Conservation (phyloP, 805 yeast genomes). For the Metschnikowia noctiluminum region DNA sequence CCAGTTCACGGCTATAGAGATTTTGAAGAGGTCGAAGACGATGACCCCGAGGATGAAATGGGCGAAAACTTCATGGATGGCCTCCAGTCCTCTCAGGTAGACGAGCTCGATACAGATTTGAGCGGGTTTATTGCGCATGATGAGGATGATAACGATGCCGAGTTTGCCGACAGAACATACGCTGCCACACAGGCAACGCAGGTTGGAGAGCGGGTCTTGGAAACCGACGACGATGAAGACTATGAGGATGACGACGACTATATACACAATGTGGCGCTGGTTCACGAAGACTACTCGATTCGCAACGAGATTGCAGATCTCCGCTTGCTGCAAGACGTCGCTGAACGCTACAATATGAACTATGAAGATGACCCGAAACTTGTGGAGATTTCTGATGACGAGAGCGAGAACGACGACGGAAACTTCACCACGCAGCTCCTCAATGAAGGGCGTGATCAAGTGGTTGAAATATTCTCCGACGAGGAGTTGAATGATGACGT, state of each 20-base stretch:
- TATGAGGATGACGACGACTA: not conserved
- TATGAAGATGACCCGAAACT: slow-evolving; percentile 13
- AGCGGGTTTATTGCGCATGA: slow-evolving; percentile 19
- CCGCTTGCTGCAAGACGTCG: slow-evolving; percentile 33
- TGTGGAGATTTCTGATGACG: slow-evolving; percentile 22
- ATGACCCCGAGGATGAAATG: slow-evolving; percentile 18
- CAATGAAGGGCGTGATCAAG: slow-evolving; percentile 39
- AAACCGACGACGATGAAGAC: slow-evolving; percentile 12
- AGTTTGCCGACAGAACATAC: slow-evolving; percentile 16
- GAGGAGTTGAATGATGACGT: slow-evolving; percentile 25
- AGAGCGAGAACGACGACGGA: slow-evolving; percentile 22
- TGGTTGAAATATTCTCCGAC: slow-evolving; percentile 38
- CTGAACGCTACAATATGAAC: slow-evolving; percentile 26
- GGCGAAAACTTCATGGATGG: slow-evolving; percentile 20
- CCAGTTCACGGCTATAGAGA: not conserved
- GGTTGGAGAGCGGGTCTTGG: not conserved
- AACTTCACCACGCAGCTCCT: slow-evolving; percentile 35
- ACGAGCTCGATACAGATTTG: slow-evolving; percentile 16
- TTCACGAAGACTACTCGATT: not conserved
- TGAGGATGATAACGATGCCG: slow-evolving; percentile 12
- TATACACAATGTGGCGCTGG: slow-evolving; percentile 3
- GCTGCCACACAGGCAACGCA: slow-evolving; percentile 16
- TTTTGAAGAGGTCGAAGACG: slow-evolving; percentile 11
- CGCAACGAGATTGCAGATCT: slow-evolving; percentile 25
- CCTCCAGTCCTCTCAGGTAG: slow-evolving; percentile 15